phyloP scores from a whole-genome alignment of 2,329 filamentous ascomycete species.

The Stachybotrys echinatus region DNA sequence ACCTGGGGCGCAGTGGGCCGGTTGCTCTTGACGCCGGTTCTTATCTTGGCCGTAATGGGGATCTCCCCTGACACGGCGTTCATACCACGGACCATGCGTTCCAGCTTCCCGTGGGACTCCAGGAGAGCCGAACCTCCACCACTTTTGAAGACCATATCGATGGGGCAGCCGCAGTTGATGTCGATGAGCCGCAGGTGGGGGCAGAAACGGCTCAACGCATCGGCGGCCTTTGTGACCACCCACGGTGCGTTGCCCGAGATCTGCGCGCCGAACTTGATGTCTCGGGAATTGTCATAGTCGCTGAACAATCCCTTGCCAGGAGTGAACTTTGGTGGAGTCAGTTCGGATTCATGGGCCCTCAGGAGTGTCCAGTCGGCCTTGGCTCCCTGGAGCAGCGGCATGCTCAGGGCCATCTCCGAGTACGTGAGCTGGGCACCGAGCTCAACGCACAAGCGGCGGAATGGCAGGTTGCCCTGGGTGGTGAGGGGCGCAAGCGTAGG shows the following conservation, averaged over 20 bases:
- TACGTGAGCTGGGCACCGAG: slow-evolving; percentile 91
- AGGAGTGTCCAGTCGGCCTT: slow-evolving; percentile 93
- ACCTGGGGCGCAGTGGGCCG: slow-evolving; percentile 75
- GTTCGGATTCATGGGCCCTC: slow-evolving; percentile 84
- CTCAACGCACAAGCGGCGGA: slow-evolving; percentile 82
- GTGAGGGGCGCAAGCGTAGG: slow-evolving; percentile 91
- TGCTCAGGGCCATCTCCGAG: slow-evolving; percentile 95
- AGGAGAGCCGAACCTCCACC: slow-evolving; percentile 89
- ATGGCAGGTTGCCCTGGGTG: slow-evolving; percentile 94
- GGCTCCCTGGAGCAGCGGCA: slow-evolving; percentile 83
- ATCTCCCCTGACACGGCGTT: slow-evolving; percentile 86
- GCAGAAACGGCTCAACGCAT: slow-evolving; percentile 69
- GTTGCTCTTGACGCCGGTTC: slow-evolving; percentile 80
- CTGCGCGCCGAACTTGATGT: slow-evolving; percentile 87
- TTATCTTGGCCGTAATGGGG: slow-evolving; percentile 91
- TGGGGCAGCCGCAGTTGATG: slow-evolving; percentile 94
- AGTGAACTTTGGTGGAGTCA: slow-evolving; percentile 63
- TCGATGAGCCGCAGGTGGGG: slow-evolving; percentile 87
- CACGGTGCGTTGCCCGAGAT: slow-evolving; percentile 91
- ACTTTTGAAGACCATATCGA: slow-evolving; percentile 84
- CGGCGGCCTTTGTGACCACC: slow-evolving; percentile 82
- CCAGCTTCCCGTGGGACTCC: slow-evolving; percentile 81
- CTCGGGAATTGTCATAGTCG: slow-evolving; percentile 75
- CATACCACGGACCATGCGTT: slow-evolving; percentile 95
- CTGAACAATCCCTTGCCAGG: slow-evolving; percentile 52